phyloP scores from a whole-genome alignment of 257 asterid genomes.

The Primulina eburnea region DNA sequence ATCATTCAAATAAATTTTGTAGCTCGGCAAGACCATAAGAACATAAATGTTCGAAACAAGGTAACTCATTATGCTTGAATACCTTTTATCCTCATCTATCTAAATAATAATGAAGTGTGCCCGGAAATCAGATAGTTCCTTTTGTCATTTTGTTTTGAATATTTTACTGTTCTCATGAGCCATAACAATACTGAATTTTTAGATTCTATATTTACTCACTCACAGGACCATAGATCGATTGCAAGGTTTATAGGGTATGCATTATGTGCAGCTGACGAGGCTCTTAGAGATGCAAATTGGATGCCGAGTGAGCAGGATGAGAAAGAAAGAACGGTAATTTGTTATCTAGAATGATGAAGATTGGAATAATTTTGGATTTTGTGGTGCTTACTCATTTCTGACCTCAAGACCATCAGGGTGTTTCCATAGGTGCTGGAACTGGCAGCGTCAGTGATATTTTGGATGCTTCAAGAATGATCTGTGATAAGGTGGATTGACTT shows the following conservation, averaged over 20 bases:
- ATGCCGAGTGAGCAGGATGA: slow-evolving; percentile 63
- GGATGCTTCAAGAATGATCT: slow-evolving; percentile 84
- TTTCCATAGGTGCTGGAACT: slow-evolving; percentile 97
- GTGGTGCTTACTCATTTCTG: slow-evolving; percentile 27
- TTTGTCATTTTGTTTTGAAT: background rate
- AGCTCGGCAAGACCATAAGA: too few species aligned
- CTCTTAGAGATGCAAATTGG: slow-evolving; percentile 91
- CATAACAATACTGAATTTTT: slow-evolving; percentile 22
- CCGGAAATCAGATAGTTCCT: background rate
- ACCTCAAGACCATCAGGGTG: slow-evolving; percentile 67
- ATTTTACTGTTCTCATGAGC: background rate
- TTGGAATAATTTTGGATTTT: slow-evolving; percentile 13
- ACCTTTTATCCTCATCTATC: too few species aligned
- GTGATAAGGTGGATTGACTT: slow-evolving; percentile 63
- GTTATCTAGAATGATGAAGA: slow-evolving; percentile 16
- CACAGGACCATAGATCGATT: slow-evolving; percentile 82
- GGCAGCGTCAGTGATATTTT: slow-evolving; percentile 86
- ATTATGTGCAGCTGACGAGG: slow-evolving; percentile 90
- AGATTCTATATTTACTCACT: slow-evolving; percentile 16
- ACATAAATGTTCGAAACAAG: too few species aligned
- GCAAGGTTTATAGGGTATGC: slow-evolving; percentile 94
- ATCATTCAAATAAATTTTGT: too few species aligned
- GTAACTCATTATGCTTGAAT: too few species aligned
- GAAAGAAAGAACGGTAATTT: slow-evolving; percentile 86
- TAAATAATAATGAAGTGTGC: too few species aligned